Percentiles rank a stretch among this genome's conserved stretches.
Evolutionary conservation across 768 basidiomycete species (phyloP).

Genomic region (Termitomyces sp.): DNA sequence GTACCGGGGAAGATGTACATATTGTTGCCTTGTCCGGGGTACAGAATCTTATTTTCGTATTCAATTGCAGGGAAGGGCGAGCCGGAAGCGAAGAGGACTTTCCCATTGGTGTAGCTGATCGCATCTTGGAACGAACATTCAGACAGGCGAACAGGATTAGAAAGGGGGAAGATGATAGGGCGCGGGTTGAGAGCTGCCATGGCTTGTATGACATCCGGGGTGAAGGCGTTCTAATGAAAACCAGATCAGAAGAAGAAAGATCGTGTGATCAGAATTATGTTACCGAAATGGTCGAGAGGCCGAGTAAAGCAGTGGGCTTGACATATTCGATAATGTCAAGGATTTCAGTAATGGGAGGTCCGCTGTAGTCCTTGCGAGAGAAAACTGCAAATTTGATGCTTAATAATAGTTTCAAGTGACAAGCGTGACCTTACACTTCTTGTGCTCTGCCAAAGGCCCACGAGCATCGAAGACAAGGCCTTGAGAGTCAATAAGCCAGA

Average conservation of each 20-base stretch:
- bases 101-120: slow-evolving; percentile 66
- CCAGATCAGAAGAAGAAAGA: not conserved
- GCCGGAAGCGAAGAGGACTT: slow-evolving; percentile 83
- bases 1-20: slow-evolving; percentile 81
- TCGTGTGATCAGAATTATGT: slow-evolving; percentile 5
- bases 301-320: slow-evolving; percentile 85
- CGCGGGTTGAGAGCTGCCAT: slow-evolving; percentile 80
- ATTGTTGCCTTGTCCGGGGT: slow-evolving; percentile 92
- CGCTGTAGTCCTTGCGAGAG: slow-evolving; percentile 74
- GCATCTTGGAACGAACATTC: slow-evolving; percentile 82
- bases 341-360: slow-evolving; percentile 71
- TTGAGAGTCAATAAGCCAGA: slow-evolving; percentile 86
- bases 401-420: not conserved
- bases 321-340: slow-evolving; percentile 78
- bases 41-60: slow-evolving; percentile 52
- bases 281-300: slow-evolving; percentile 81
- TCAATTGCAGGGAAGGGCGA: slow-evolving; percentile 74
- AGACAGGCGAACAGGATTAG: slow-evolving; percentile 80
- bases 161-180: slow-evolving; percentile 91
- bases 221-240: slow-evolving; percentile 66
- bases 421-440: slow-evolving; percentile 55
- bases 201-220: slow-evolving; percentile 58
- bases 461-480: slow-evolving; percentile 79
- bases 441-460: slow-evolving; percentile 75
- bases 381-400: slow-evolving; percentile 50